Evolutionary conservation across 352 stramenopile species (phyloP), one percentile per base, ranked within the genome.

Genomic region (Phytophthora tentaculata): DNA sequence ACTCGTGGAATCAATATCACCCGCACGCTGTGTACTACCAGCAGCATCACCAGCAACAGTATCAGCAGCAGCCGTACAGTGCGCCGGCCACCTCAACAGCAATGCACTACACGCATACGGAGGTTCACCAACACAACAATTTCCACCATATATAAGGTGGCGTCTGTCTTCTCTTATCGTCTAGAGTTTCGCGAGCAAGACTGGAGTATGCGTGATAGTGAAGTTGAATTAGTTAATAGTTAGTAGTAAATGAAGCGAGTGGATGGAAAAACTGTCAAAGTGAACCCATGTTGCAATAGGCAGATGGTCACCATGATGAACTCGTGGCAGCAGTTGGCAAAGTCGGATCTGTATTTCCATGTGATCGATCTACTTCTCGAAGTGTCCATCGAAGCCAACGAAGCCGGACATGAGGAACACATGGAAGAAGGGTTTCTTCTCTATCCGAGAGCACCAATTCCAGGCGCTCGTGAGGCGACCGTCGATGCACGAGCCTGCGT

Each of bases 401-500:
- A 98, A 98, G 12, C 93, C 93, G 8, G 87, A 84, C 73, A 98
- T 88, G 67, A 97, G 83, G 69, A 98, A 98, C 5, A 96, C 86
- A 64, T 95, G 86, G 67, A 97, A 95, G 64, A 95, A 98, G 1
- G 67, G 47, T 59, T 98, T 98, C 78, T 97, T 97, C 50, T 90
- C 84, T 48, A 98, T 86, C 57, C 88, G 82, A 41, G 80, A 95
- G 68, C 89, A 97, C 94, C 94, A 98, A 69, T 98, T 98, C 94
- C 94, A 98, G 4, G 90, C 88, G 23, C 77, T 94, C 32, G 94
- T 98, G 3, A 98, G 74, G 12, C 94, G 86, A 5, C 94, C 94
- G 73, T 98, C 94, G 64, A 98, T 98, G 72, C 92, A 98, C 14
- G 81, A 91, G 14, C 86, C 86, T 20, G 80, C 83, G 20, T 91